A percentile compares a stretch with the other conserved stretches of the same genome.
phyloP scores from a whole-genome alignment of 495 filamentous ascomycete species.

The Daldinia caldariorum region DNA sequence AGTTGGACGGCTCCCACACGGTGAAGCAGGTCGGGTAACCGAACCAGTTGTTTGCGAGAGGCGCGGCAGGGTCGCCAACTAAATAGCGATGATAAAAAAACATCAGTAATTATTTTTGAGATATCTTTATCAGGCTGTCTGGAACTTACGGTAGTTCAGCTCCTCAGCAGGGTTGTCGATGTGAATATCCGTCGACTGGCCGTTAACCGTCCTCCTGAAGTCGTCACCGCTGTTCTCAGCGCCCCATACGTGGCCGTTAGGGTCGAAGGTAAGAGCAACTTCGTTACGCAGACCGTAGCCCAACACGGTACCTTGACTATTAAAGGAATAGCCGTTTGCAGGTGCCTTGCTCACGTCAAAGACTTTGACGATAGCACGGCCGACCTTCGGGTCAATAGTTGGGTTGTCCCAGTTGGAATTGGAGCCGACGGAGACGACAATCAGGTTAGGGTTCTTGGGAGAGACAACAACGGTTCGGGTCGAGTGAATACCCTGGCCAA shows the following conservation, averaged over 20 bases:
- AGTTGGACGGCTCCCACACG: conserved; percentile 63
- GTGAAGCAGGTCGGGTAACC: conserved; percentile 75
- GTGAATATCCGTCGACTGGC: conserved; percentile 67
- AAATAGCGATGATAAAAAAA: conserved; percentile 37
- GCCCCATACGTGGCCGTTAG: conserved; percentile 64
- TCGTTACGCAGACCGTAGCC: conserved; percentile 76
- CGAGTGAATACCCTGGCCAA: conserved; percentile 65
- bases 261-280: conserved; percentile 70
- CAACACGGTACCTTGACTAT: conserved; percentile 62
- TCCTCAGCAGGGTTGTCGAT: conserved; percentile 76
- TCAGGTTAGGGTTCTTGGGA: conserved; percentile 56
- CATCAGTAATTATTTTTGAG: neutral
- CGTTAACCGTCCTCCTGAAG: conserved; percentile 58
- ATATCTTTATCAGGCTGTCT: conserved; percentile 9
- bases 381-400: conserved; percentile 58
- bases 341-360: conserved; percentile 64
- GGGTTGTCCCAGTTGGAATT: conserved; percentile 65
- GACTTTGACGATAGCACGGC: conserved; percentile 68
- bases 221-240: conserved; percentile 75
- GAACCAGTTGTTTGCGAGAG: conserved; percentile 58
- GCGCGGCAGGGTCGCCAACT: conserved; percentile 63
- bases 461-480: conserved; percentile 67
- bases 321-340: conserved; percentile 59
- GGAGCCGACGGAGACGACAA: conserved; percentile 69
- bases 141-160: conserved; percentile 70